Evolutionary conservation across 306 rosid genomes (phyloP).

Genomic region (Begonia fuchsioides): DNA sequence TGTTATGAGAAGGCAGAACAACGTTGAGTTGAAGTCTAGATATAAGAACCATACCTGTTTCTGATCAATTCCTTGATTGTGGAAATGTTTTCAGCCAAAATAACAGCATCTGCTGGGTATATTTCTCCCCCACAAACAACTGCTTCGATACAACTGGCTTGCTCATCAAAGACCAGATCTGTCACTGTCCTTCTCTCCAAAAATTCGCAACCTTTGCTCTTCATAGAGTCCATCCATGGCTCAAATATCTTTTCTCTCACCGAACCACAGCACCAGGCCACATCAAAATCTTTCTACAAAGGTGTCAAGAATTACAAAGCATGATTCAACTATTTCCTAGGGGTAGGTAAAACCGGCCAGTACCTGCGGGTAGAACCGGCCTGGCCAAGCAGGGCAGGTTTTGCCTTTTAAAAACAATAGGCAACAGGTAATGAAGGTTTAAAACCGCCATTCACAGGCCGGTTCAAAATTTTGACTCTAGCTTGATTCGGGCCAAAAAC

Average conservation of each 20-base stretch:
- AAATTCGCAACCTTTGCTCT: conserved; percentile 29
- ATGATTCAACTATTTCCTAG: too few species aligned
- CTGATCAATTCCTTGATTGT: conserved; percentile 30
- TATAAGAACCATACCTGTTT: conserved; percentile 18
- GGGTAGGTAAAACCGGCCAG: too few species aligned
- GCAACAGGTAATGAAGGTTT: too few species aligned
- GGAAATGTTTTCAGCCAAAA: conserved; percentile 33
- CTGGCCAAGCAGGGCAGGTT: too few species aligned
- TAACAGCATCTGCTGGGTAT: conserved; percentile 35
- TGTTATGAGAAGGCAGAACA: too few species aligned
- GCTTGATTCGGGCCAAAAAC: too few species aligned
- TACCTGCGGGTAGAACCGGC: too few species aligned
- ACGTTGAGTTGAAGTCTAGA: background rate
- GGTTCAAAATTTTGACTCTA: too few species aligned
- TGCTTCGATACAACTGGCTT: conserved; percentile 24
- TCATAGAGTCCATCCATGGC: conserved; percentile 38
- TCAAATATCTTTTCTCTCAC: conserved; percentile 26
- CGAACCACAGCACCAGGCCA: conserved; percentile 34
- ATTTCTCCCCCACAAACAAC: conserved; percentile 21
- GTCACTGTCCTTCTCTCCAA: conserved; percentile 22
- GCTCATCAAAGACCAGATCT: conserved; percentile 21
- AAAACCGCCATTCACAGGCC: too few species aligned
- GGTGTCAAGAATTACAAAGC: too few species aligned
- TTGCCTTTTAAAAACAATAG: too few species aligned
- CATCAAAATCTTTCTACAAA: conserved; percentile 37